Conservation (phyloP, 2,329 filamentous ascomycete genomes). For the Diaporthe aspalathi region DNA sequence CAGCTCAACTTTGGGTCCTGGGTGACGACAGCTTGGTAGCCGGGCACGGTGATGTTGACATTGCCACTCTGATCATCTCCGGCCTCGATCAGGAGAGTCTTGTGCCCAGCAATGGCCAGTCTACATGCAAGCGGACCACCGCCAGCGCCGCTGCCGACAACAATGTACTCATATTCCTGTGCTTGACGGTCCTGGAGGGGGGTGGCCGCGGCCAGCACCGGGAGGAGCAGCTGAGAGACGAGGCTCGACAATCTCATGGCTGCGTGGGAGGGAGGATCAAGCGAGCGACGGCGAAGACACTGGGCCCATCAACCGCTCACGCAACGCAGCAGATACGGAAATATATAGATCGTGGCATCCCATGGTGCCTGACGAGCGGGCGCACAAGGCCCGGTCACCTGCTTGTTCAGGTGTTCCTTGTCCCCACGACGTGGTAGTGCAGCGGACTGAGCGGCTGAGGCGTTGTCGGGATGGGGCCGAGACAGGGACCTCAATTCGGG, state of each 20-base stretch:
- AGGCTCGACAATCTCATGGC: slow-evolving; percentile 16
- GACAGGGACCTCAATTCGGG: slow-evolving; percentile 4
- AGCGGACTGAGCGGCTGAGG: not conserved
- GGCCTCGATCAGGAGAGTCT: slow-evolving; percentile 31
- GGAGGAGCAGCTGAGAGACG: slow-evolving; percentile 8
- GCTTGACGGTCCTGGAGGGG: slow-evolving; percentile 22
- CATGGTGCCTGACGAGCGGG: not conserved
- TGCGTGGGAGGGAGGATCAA: not conserved
- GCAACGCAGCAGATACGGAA: not conserved
- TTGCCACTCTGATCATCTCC: slow-evolving; percentile 32
- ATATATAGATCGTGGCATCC: not conserved
- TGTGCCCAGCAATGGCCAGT: slow-evolving; percentile 32
- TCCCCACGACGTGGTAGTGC: not conserved
- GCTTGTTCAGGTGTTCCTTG: not conserved
- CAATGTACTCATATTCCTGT: slow-evolving; percentile 33
- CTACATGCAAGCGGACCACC: slow-evolving; percentile 35
- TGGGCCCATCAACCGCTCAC: no score
- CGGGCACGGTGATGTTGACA: slow-evolving; percentile 35
- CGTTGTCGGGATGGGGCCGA: slow-evolving; percentile 13
- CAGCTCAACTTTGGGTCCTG: slow-evolving; percentile 32
- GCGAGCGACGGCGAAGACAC: not conserved
- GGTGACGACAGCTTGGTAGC: slow-evolving; percentile 33
- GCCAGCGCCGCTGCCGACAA: slow-evolving; percentile 36
- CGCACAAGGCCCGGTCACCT: slow-evolving; percentile 15
- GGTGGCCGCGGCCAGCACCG: slow-evolving; percentile 20